Base-by-base conservation (phyloP, 148 eudicot genomes). In the Amaranthus hypochondriacus region DNA sequence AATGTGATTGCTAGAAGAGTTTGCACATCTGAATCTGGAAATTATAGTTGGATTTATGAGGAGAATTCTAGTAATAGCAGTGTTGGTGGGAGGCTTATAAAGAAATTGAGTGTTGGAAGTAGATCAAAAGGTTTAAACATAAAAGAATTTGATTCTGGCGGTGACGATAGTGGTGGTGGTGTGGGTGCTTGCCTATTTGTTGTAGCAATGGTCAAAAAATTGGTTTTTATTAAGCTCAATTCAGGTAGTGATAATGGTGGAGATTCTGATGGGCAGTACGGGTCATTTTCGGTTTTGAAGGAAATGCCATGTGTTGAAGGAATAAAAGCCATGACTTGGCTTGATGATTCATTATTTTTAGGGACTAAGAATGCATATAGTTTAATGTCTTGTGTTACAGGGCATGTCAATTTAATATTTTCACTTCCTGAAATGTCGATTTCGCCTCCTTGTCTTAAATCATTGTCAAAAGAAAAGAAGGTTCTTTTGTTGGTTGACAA, bases 401-500 rank as follows among this genome's bases (percentile, higher is more conserved):
- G 97, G 71, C 79, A 85, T 68, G 81, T 85, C 74, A 81, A 68
- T 61, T 68, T 87, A 86, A 84, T 96, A 55, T 96, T 90, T 79
- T 79, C 91, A 4, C 83, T 96, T 54, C 99, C 96, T 5, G 99
- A 96, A 78, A 78, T 75, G 66, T 75, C 84, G 39, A 28, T 28
- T n/a, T 72, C 83, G 69, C 71, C 68, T 63, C 94, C 97, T 4
- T 72, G 77, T 51, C 71, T 92, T n/a, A 96, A 89, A 78, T 80
- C 90, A 75, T 80, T 96, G 76, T 49, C 62, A 46, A 90, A 81
- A 78, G 93, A 84, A 56, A 79, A 82, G 62, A 84, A 83, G 78
- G 88, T 90, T 74, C 76, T 96, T 64, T 83, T 96, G 83, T 66
- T 90, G 84, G 97, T 89, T 62, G 99, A 96, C 74, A 96, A 92